phyloP scores from a whole-genome alignment of 1,139 yeast species.

The Meyerozyma elateridarum region DNA sequence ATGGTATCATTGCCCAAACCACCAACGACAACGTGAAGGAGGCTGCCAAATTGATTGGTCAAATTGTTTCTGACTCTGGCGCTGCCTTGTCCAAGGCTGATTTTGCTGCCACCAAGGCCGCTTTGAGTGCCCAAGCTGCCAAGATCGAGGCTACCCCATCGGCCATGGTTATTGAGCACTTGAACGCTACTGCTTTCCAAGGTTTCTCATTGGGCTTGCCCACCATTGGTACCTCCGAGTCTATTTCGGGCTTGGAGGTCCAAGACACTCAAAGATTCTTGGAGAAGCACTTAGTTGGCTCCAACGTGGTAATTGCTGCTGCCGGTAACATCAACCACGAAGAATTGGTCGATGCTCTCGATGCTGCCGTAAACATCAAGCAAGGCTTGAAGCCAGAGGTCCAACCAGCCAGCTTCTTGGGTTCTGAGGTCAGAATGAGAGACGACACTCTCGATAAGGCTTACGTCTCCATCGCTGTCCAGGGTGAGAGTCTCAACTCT shows the following conservation, averaged over 20 bases:
- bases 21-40: slow-evolving; percentile 39
- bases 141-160: slow-evolving; percentile 44
- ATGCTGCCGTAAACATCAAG: slow-evolving; percentile 42
- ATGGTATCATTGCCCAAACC: slow-evolving; percentile 50
- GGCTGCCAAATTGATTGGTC: slow-evolving; percentile 38
- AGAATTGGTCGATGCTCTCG: slow-evolving; percentile 59
- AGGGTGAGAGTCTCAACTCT: slow-evolving; percentile 61
- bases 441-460: slow-evolving; percentile 83
- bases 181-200: slow-evolving; percentile 79
- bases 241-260: slow-evolving; percentile 51
- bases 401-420: slow-evolving; percentile 61
- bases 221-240: slow-evolving; percentile 64
- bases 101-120: slow-evolving; percentile 30
- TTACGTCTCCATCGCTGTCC: slow-evolving; percentile 67
- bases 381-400: slow-evolving; percentile 53
- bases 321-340: slow-evolving; percentile 72
- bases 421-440: slow-evolving; percentile 83
- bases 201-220: slow-evolving; percentile 78
- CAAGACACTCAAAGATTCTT: slow-evolving; percentile 57
- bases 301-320: slow-evolving; percentile 67
- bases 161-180: slow-evolving; percentile 60
- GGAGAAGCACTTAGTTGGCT: slow-evolving; percentile 51
- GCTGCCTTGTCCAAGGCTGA: slow-evolving; percentile 31
- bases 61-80: slow-evolving; percentile 32
- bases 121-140: slow-evolving; percentile 35